A percentile compares a stretch with the other conserved stretches of the same genome.
These are phyloP conservation scores for Oropetium thomaeum DNA, from an alignment of 176 grass and related monocot species.

Conservation along the genomic window DNA sequence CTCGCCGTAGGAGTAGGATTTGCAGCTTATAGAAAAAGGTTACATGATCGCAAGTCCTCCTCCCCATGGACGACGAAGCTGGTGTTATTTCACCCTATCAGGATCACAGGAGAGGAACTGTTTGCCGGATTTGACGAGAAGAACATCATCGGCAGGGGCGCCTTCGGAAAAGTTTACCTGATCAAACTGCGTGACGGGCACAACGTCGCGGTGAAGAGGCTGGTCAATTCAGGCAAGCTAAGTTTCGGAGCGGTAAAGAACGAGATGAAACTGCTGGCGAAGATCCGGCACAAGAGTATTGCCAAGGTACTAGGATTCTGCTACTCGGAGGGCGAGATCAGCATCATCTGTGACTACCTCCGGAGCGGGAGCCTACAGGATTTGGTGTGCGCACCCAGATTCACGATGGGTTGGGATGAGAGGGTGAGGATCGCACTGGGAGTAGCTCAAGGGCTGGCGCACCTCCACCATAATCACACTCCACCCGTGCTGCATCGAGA, in stretches of 20 bases:
- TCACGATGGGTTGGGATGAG: slow-evolving; percentile 37
- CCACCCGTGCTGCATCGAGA: slow-evolving; percentile 52
- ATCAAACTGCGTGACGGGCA: slow-evolving; percentile 47
- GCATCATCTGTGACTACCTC: slow-evolving; percentile 58
- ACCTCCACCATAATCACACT: slow-evolving; percentile 60
- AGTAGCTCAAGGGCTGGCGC: slow-evolving; percentile 50
- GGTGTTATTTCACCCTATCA: slow-evolving; percentile 64
- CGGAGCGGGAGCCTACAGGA: slow-evolving; percentile 56
- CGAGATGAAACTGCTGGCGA: slow-evolving; percentile 61
- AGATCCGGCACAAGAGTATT: slow-evolving; percentile 65
- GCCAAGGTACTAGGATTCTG: slow-evolving; percentile 64
- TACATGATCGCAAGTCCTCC: neutral
- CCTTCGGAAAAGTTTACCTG: slow-evolving; percentile 54
- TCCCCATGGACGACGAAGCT: slow-evolving; percentile 48
- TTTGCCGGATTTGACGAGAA: slow-evolving; percentile 45
- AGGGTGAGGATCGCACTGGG: slow-evolving; percentile 60
- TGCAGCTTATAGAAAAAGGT: slow-evolving; percentile 23
- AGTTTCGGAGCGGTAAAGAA: slow-evolving; percentile 53
- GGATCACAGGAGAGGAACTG: slow-evolving; percentile 55
- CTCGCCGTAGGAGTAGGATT: slow-evolving; percentile 40
- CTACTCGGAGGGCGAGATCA: slow-evolving; percentile 39
- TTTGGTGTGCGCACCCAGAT: slow-evolving; percentile 33
- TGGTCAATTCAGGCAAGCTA: slow-evolving; percentile 38
- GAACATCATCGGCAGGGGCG: slow-evolving; percentile 49
- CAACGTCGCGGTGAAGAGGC: slow-evolving; percentile 46